phyloP scores from a whole-genome alignment of 2,329 filamentous ascomycete species.

The Trichoderma endophyticum region DNA sequence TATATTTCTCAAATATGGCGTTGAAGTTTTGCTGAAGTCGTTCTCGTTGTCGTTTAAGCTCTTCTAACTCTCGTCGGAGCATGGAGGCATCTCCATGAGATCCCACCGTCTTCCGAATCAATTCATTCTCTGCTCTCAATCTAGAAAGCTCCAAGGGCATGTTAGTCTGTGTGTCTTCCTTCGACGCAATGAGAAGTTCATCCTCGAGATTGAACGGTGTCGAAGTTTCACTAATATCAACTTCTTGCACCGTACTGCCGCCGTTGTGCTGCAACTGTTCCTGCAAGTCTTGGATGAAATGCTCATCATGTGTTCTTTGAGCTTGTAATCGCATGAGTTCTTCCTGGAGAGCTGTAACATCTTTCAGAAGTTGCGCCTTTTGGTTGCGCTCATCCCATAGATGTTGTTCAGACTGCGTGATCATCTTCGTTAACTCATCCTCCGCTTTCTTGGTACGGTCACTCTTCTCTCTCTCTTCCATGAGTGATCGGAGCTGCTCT shows the following conservation, averaged over 20 bases:
- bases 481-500: slow-evolving; percentile 42
- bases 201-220: slow-evolving; percentile 52
- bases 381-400: slow-evolving; percentile 44
- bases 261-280: slow-evolving; percentile 51
- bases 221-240: slow-evolving; percentile 20
- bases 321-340: slow-evolving; percentile 48
- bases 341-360: slow-evolving; percentile 43
- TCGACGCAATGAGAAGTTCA: slow-evolving; percentile 52
- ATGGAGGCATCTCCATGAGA: slow-evolving; percentile 53
- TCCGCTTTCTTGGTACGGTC: slow-evolving; percentile 37
- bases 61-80: slow-evolving; percentile 55
- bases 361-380: slow-evolving; percentile 45
- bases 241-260: slow-evolving; percentile 23
- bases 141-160: slow-evolving; percentile 54
- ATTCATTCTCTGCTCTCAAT: slow-evolving; percentile 59
- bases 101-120: slow-evolving; percentile 54
- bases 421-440: slow-evolving; percentile 41
- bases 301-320: slow-evolving; percentile 49
- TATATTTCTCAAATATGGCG: slow-evolving; percentile 56
- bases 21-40: slow-evolving; percentile 54
- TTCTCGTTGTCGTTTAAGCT: slow-evolving; percentile 48
- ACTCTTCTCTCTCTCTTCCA: slow-evolving; percentile 34
- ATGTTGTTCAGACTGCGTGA: slow-evolving; percentile 41
- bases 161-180: slow-evolving; percentile 37
- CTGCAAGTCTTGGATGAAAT: slow-evolving; percentile 56